phyloP scores from a whole-genome alignment of 306 rosid species.

The Boehmeria nivea region DNA sequence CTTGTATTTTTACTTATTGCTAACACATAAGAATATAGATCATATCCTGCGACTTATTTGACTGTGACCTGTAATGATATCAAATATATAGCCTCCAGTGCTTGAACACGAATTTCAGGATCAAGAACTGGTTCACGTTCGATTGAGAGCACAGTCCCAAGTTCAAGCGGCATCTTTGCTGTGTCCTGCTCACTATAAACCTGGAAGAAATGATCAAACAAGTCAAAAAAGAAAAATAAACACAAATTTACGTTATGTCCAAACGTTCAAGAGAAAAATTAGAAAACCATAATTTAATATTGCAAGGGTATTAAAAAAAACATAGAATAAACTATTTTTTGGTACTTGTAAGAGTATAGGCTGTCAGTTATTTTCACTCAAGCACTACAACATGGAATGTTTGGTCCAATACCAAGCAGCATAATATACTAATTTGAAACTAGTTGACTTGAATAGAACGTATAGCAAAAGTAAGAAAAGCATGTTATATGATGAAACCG shows the following conservation, averaged over 20 bases:
- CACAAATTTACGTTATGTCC: background rate
- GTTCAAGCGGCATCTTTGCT: conserved; percentile 89
- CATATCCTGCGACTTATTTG: conserved; percentile 8
- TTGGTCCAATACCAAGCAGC: background rate
- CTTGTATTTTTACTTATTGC: too few relatives aligned
- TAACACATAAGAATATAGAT: background rate
- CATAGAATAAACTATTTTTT: background rate
- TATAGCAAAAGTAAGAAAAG: too few relatives aligned
- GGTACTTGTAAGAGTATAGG: too few relatives aligned
- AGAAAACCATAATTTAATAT: background rate
- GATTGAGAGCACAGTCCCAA: conserved; percentile 77
- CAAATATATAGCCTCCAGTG: conserved; percentile 85
- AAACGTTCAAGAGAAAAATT: background rate
- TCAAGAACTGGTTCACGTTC: conserved; percentile 77
- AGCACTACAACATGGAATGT: too few relatives aligned
- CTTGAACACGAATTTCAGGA: conserved; percentile 76
- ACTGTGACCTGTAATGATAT: conserved; percentile 75
- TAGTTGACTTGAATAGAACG: background rate
- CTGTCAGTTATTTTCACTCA: too few relatives aligned
- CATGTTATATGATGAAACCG: background rate
- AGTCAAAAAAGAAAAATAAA: conserved; percentile 9
- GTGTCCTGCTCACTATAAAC: conserved; percentile 70
- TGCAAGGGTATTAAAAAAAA: background rate
- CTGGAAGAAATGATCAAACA: conserved; percentile 34
- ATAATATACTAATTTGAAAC: background rate